phyloP scores from a whole-genome alignment of 176 grass and related monocot genomes.

The Oryza longistaminata region DNA sequence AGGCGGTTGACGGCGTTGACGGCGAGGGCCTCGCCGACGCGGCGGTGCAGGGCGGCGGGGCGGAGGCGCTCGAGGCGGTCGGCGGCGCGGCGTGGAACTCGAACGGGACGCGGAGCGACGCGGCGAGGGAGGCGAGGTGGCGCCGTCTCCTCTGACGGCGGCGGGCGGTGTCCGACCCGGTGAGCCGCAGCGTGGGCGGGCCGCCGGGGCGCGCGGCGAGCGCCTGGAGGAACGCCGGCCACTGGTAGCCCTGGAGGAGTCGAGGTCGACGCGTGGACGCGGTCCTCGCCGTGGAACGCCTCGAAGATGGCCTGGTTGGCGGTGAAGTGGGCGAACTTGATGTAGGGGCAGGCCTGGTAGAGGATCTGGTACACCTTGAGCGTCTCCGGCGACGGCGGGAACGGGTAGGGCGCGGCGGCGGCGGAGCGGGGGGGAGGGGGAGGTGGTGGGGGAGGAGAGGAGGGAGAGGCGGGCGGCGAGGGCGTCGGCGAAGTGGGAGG shows the following conservation, averaged over 20 bases:
- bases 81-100: slow-evolving; percentile 77
- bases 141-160: slow-evolving; percentile 69
- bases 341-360: slow-evolving; percentile 89
- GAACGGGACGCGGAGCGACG: slow-evolving; percentile 72
- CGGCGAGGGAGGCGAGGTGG: slow-evolving; percentile 56
- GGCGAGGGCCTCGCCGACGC: slow-evolving; percentile 72
- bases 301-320: slow-evolving; percentile 94
- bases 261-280: slow-evolving; percentile 88
- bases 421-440: slow-evolving; percentile 42
- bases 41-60: slow-evolving; percentile 65
- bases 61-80: slow-evolving; percentile 60
- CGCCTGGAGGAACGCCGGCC: slow-evolving; percentile 85
- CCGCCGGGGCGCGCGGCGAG: slow-evolving; percentile 66
- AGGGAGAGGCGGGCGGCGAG: slow-evolving; percentile 51
- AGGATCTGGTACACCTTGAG: slow-evolving; percentile 80
- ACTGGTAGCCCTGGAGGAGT: slow-evolving; percentile 90
- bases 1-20: slow-evolving; percentile 79
- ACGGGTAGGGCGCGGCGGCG: slow-evolving; percentile 30
- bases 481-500: slow-evolving; percentile 59
- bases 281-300: slow-evolving; percentile 78
- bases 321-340: slow-evolving; percentile 94
- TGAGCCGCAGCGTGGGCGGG: slow-evolving; percentile 69
- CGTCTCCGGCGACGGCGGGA: slow-evolving; percentile 45
- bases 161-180: slow-evolving; percentile 69
- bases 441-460: slow-evolving; percentile 37